Base-by-base conservation (phyloP, 345 rosid genomes). In the Acer negundo region DNA sequence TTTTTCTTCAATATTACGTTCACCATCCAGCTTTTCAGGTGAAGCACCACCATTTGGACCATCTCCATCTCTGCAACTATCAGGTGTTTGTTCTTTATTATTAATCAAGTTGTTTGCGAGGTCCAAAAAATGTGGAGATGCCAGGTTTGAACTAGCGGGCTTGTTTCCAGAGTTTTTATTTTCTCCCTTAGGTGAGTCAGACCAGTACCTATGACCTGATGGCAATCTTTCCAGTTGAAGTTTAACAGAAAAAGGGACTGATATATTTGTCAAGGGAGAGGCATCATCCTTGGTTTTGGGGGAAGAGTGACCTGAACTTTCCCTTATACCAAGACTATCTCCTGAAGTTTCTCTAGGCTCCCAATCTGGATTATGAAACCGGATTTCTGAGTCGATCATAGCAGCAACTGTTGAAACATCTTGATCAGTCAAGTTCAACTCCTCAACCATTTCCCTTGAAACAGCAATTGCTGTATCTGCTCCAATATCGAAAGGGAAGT, bases 391-490 rank as follows among this genome's bases (percentile, higher is more conserved):
- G 62, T 92, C 93, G 17, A 96, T 94, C 90, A 94, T 94, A 26
- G 82, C 88, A 62, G 92, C 87, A 26, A 96, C 88, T 28, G 90
- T 76, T 23, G 97, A 84, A 72, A 91, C 90, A 82, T 94, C 99
- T 83, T 94, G 97, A 85, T 92, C 97, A 12, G 98, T 90, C 68
- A 96, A 82, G 82, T 92, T 94, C 82, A 96, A 71, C 82, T 96
- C 97, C 69, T 94, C 91, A 22, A 96, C 97, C 99, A 94, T 96
- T 89, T 96, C 99, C 42, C 93, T 85, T 20, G 98, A 98, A 22
- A 96, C 99, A 24, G 91, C 93, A 80, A 79, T 83, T 26, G 97
- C 83, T 74, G 99, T 96, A 82, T 96, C 98, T 69, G 89, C 92
- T 76, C 88, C 94, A 75, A 84, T 86, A 87, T 96, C 88, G 63